These are phyloP conservation scores for Aureobasidium vineae DNA, from an alignment of 2,329 filamentous ascomycete genomes.

Conservation along the genomic window DNA sequence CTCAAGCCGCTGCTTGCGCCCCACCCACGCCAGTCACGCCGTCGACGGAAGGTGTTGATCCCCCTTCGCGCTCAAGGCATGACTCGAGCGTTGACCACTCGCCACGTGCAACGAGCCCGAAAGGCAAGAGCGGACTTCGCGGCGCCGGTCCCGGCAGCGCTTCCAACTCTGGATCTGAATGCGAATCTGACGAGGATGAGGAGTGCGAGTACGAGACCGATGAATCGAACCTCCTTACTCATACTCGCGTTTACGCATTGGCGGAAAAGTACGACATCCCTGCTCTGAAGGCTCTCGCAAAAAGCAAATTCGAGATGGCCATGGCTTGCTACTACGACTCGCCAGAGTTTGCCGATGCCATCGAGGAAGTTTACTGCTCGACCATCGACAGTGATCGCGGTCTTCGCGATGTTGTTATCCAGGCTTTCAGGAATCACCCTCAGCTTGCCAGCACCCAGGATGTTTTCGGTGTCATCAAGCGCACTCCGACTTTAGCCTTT, in stretches of 20 bases:
- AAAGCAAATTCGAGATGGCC: constrained; percentile 48
- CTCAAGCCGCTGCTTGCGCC: constrained; percentile 37
- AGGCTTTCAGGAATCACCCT: constrained; percentile 49
- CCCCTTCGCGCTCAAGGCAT: background rate
- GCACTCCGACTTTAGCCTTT: constrained; percentile 48
- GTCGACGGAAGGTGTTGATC: constrained; percentile 2
- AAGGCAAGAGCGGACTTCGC: constrained; percentile 14
- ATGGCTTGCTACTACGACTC: constrained; percentile 46
- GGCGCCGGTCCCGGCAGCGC: background rate
- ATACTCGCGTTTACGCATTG: constrained; percentile 51
- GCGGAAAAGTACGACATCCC: constrained; percentile 53
- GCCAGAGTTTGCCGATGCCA: constrained; percentile 49
- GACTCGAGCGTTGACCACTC: constrained; percentile 12
- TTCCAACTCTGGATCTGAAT: constrained; percentile 34
- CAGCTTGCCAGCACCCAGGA: constrained; percentile 48
- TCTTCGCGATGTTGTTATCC: constrained; percentile 49
- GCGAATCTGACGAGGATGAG: constrained; percentile 38
- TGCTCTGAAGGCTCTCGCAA: constrained; percentile 48
- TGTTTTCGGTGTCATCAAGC: constrained; percentile 46
- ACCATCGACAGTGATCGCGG: constrained; percentile 52
- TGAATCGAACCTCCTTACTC: constrained; percentile 46
- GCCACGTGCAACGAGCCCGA: constrained; percentile 22
- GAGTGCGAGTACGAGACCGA: constrained; percentile 41
- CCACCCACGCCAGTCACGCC: constrained; percentile 26
- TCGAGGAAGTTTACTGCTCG: constrained; percentile 50